Base-by-base conservation (phyloP, 345 rosid genomes). In the Salix arbutifolia region DNA sequence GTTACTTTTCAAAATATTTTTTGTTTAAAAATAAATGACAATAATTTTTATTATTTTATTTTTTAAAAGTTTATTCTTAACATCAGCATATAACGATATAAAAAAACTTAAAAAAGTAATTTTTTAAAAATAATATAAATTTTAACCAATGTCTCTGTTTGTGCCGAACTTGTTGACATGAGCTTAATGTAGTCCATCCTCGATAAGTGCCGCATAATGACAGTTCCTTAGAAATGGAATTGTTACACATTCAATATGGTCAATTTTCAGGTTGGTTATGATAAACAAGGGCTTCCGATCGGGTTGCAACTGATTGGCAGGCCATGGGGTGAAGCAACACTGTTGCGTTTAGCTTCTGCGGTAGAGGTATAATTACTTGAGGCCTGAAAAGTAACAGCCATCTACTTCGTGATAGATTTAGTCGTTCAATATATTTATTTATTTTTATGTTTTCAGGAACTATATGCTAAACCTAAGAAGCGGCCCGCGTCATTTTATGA, bases 321-420 rank as follows among this genome's bases (percentile, higher is more conserved):
- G 13, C 97, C 98, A 53, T 91, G 97, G 98, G 91, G 86, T 12
- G 98, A 93, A 84, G 97, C 95, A 72, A 85, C 95, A 46, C 50
- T 91, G 67, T 79, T 93, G 68, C 89, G 82, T 69, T 83, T 93
- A 73, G 95, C 97, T 75, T 80, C 88, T 74, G 94, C 92, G 33
- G 72, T 91, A 8, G 97, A 89, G 95, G 97, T 91, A 79, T 26
- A 53, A 14, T 48, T 67, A 37, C 56, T 19, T 35, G 35, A 18
- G 17, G 8, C 28, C 42, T 25, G 31, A 17, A 42, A 67, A 40
- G 35, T 69, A 65, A 60, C 7, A n/a, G n/a, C 65, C 19, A 61
- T n/a, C 38, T 2, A 6, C 31, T 13, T 25, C 2, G 4, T 12
- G 12, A 74, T 50, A 6, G 53, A 13, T 30, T 26, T 71, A 53